Conservation (phyloP, 208 protist species). For the Crithidia fasciculata region DNA sequence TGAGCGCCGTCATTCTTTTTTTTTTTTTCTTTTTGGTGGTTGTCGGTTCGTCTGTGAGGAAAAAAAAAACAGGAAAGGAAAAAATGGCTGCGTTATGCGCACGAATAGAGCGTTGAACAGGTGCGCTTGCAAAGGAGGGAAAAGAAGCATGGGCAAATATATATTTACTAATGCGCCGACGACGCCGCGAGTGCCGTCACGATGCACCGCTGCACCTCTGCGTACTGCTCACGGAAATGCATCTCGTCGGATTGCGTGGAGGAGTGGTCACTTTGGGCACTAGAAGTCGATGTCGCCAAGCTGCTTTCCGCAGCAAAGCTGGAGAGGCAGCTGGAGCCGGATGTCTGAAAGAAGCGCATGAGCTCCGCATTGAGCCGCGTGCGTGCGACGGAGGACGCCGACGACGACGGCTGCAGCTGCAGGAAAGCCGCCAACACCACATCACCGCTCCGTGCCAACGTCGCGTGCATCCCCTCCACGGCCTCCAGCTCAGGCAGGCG, state of each 20-base stretch:
- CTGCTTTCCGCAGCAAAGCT: background rate
- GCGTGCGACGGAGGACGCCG: conserved; percentile 3
- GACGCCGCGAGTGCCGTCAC: background rate
- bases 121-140: background rate
- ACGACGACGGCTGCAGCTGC: conserved; percentile 15
- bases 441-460: conserved; percentile 25
- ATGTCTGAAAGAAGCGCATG: conserved; percentile 20
- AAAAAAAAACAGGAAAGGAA: background rate
- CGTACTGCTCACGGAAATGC: conserved; percentile 1
- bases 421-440: conserved; percentile 19
- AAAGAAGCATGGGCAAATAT: background rate
- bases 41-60: background rate
- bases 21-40: background rate
- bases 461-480: background rate
- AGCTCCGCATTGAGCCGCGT: conserved; percentile 19
- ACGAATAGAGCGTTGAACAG: too few relatives aligned
- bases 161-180: background rate
- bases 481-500: background rate
- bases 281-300: background rate
- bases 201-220: conserved; percentile 6
- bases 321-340: background rate
- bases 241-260: background rate
- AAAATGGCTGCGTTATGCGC: too few relatives aligned
- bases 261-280: background rate
- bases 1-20: background rate